These are phyloP conservation scores for Globisporangium okanoganense DNA, from an alignment of 352 stramenopile species.

Conservation along the genomic window DNA sequence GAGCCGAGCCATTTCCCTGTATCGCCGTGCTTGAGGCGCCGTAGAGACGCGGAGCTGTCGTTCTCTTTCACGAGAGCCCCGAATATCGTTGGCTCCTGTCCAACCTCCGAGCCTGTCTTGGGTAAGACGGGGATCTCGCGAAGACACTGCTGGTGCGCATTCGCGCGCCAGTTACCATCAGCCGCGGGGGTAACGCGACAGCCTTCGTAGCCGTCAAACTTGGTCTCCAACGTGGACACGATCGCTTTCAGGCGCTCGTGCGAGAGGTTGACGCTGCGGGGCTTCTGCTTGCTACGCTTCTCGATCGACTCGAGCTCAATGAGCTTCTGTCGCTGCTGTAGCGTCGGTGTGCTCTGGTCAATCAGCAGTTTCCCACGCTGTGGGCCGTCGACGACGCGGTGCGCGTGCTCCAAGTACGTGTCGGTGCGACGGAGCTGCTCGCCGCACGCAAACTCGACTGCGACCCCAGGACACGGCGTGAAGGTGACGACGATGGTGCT, in stretches of 20 bases:
- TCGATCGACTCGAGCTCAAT: conserved; percentile 61
- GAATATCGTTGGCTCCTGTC: conserved; percentile 44
- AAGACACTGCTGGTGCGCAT: conserved; percentile 44
- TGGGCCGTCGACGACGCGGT: conserved; percentile 29
- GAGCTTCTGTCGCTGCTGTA: conserved; percentile 70
- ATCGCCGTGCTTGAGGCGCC: conserved; percentile 41
- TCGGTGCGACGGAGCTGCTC: conserved; percentile 63
- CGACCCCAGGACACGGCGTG: conserved; percentile 44
- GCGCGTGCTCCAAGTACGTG: conserved; percentile 65
- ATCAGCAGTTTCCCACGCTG: conserved; percentile 58
- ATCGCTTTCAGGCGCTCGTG: conserved; percentile 60
- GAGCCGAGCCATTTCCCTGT: conserved; percentile 64
- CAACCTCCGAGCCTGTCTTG: conserved; percentile 57
- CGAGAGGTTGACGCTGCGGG: conserved; percentile 55
- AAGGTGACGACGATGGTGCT: conserved; percentile 69
- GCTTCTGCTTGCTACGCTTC: conserved; percentile 75
- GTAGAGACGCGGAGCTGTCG: conserved; percentile 33
- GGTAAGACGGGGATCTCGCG: conserved; percentile 62
- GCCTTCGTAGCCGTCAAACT: conserved; percentile 75
- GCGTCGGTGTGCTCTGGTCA: conserved; percentile 42
- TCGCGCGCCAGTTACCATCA: conserved; percentile 57
- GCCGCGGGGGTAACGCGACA: conserved; percentile 55
- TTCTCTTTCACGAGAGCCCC: conserved; percentile 37
- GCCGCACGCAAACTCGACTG: conserved; percentile 64
- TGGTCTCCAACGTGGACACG: conserved; percentile 54